Percentiles rank a stretch among this genome's conserved stretches.
phyloP scores from a whole-genome alignment of 768 basidiomycete genomes.

The Tulasnella calospora region DNA sequence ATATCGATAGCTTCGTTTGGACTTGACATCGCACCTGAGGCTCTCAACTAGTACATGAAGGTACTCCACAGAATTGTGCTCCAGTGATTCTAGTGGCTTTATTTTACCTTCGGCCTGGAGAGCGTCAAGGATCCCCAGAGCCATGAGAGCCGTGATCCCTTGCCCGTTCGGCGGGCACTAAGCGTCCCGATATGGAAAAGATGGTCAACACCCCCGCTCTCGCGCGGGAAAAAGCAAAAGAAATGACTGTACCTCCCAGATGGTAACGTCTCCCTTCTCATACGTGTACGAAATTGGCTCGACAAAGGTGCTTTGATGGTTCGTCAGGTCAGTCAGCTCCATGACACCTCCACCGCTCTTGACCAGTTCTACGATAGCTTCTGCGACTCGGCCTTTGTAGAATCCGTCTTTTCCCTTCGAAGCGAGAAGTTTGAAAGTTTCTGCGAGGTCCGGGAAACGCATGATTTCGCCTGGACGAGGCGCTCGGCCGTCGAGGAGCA shows the following conservation, averaged over 20 bases:
- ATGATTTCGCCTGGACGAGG: conserved; percentile 83
- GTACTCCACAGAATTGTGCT: conserved; percentile 88
- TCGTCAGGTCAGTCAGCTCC: conserved; percentile 89
- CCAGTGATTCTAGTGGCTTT: conserved; percentile 66
- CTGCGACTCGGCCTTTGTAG: conserved; percentile 85
- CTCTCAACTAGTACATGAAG: conserved; percentile 83
- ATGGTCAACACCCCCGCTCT: background rate
- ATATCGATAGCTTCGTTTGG: background rate
- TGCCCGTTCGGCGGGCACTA: conserved; percentile 97
- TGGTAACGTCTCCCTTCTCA: conserved; percentile 61
- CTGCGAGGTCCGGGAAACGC: conserved; percentile 72
- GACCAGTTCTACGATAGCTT: conserved; percentile 83
- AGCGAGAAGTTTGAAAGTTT: conserved; percentile 75
- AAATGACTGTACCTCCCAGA: conserved; percentile 65
- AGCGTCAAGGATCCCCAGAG: conserved; percentile 86
- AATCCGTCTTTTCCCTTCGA: conserved; percentile 85
- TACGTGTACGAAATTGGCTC: conserved; percentile 92
- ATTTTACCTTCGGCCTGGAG: conserved; percentile 70
- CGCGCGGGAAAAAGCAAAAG: no score
- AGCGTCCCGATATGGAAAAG: background rate
- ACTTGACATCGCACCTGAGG: conserved; percentile 50
- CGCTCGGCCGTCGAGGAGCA: conserved; percentile 78
- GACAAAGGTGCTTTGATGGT: conserved; percentile 71
- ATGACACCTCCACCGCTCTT: conserved; percentile 86
- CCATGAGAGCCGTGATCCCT: conserved; percentile 91